Percentiles rank a stretch among this genome's conserved stretches.
Evolutionary conservation across 2,329 filamentous ascomycete genomes (phyloP).

Genomic region (Xylariaceae sp.): DNA sequence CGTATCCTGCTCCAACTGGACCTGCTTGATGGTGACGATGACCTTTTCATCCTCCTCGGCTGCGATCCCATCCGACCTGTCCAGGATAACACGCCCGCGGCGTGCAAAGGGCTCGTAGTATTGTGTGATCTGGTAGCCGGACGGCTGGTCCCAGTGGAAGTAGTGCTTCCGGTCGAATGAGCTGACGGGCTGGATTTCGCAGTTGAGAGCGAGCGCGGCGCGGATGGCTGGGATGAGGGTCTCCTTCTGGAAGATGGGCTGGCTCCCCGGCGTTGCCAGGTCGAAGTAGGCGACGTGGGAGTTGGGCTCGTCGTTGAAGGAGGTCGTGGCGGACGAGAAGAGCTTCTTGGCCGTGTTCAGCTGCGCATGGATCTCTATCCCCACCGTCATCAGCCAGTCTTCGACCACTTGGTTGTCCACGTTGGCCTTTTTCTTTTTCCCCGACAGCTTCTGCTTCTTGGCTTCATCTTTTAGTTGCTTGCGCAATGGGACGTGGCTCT

Average conservation of each 20-base stretch:
- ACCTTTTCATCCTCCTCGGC: constrained; percentile 66
- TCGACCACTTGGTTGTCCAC: constrained; percentile 46
- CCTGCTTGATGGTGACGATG: constrained; percentile 77
- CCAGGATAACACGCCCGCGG: constrained; percentile 67
- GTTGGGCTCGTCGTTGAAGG: constrained; percentile 67
- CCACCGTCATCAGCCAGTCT: constrained; percentile 90
- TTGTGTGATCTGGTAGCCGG: constrained; percentile 96
- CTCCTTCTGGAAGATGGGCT: constrained; percentile 77
- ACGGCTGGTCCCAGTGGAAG: constrained; percentile 97
- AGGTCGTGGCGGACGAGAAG: constrained; percentile 70
- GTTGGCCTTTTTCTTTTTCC: constrained; percentile 42
- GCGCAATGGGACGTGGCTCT: constrained; percentile 48
- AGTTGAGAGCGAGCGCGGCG: constrained; percentile 78
- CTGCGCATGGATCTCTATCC: constrained; percentile 96
- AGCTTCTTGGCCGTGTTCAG: constrained; percentile 85
- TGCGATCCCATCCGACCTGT: constrained; percentile 72
- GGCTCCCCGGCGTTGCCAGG: constrained; percentile 79
- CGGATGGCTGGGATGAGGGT: constrained; percentile 85
- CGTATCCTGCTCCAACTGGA: constrained; percentile 97
- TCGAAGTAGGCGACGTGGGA: constrained; percentile 87
- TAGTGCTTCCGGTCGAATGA: constrained; percentile 97
- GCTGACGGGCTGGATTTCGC: constrained; percentile 69
- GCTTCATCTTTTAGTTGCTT: constrained; percentile 69
- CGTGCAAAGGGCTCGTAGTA: constrained; percentile 73
- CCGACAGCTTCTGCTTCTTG: constrained; percentile 41